Evolutionary conservation across 805 yeast species (phyloP), one percentile per base, ranked within the genome.

Genomic region (Candida silvicultrix): DNA sequence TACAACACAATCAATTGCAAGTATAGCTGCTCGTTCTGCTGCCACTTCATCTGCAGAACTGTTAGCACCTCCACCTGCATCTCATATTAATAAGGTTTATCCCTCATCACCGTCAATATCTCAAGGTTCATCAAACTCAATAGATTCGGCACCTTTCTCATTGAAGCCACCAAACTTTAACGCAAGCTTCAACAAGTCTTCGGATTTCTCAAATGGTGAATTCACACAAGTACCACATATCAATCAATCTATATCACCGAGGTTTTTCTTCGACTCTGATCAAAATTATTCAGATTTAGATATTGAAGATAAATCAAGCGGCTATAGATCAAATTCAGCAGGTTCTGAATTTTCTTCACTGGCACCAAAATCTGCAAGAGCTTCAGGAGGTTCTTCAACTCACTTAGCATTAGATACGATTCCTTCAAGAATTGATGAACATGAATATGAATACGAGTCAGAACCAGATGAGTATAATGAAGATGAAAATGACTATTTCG

Each of bases 111-210:
- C 54, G 21, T 50, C 56, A 11, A 12, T 46, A 1, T 52, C 59
- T 9, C 18, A 14, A 14, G 39, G 25, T 5, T 58, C 62, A 0
- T 34, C 36, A 1, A 46, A 51, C 15, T 54, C 58, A 1, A 35
- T 49, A 23, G 59, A 55, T 19, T 43, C 46, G 4, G 46, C 55
- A 5, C 56, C 55, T 18, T 43, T 52, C 5, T 49, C 32, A 14
- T 10, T 22, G 21, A 38, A 38, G 21, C 39, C 41, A 10, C 21
- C 41, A 23, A 23, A 18, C 18, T 20, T 20, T 20, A 21, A 35
- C 19, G 15, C 38, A 18, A 19, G 15, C n/a, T 14, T 16, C 16
- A 37, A 37, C 15, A 37, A 7, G 21, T 37, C 39, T 16, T 15
- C 18, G 19, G 35, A 32, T 7, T n/a, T 15, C 7, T 7, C 35